Percentiles rank a stretch among this genome's conserved stretches.
Evolutionary conservation across 1,139 yeast genomes (phyloP).

Genomic region (Petasospora rhodanensis): DNA sequence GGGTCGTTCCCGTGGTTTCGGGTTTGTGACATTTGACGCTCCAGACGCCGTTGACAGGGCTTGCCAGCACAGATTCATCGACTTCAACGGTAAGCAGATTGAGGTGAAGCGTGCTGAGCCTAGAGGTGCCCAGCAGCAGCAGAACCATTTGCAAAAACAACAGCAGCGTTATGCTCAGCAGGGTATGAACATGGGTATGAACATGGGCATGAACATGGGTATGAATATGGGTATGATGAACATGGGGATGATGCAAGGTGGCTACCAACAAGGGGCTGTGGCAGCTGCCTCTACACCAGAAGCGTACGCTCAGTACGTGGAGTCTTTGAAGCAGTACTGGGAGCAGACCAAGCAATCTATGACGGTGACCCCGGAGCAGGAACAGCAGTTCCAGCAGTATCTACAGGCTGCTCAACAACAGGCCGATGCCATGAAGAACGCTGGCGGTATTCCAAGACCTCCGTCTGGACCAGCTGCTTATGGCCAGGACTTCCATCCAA

Average conservation of each 20-base stretch:
- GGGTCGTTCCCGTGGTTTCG: slow-evolving; percentile 97
- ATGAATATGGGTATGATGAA: slow-evolving; percentile 5
- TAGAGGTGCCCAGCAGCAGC: slow-evolving; percentile 54
- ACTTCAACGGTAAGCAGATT: slow-evolving; percentile 85
- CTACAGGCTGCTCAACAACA: slow-evolving; percentile 20
- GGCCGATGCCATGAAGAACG: slow-evolving; percentile 20
- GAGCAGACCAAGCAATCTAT: slow-evolving; percentile 47
- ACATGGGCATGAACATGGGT: slow-evolving; percentile 5
- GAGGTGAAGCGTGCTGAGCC: slow-evolving; percentile 99
- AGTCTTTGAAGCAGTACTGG: slow-evolving; percentile 77
- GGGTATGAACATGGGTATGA: slow-evolving; percentile 6
- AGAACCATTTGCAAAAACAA: slow-evolving; percentile 34
- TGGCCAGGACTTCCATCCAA: slow-evolving; percentile 10
- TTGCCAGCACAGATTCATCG: slow-evolving; percentile 75
- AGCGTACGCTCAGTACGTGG: slow-evolving; percentile 86
- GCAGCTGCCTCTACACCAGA: slow-evolving; percentile 60
- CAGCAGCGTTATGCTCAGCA: slow-evolving; percentile 26
- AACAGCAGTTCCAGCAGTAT: slow-evolving; percentile 31
- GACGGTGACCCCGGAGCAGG: slow-evolving; percentile 38
- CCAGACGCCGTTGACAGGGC: slow-evolving; percentile 95
- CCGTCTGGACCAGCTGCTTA: slow-evolving; percentile 21
- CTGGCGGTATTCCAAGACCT: slow-evolving; percentile 9
- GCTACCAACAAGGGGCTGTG: slow-evolving; percentile 11
- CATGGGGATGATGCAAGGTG: slow-evolving; percentile 11
- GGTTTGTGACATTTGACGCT: slow-evolving; percentile 93